phyloP scores from a whole-genome alignment of 805 yeast genomes.

The Wickerhamomyces bisporus region DNA sequence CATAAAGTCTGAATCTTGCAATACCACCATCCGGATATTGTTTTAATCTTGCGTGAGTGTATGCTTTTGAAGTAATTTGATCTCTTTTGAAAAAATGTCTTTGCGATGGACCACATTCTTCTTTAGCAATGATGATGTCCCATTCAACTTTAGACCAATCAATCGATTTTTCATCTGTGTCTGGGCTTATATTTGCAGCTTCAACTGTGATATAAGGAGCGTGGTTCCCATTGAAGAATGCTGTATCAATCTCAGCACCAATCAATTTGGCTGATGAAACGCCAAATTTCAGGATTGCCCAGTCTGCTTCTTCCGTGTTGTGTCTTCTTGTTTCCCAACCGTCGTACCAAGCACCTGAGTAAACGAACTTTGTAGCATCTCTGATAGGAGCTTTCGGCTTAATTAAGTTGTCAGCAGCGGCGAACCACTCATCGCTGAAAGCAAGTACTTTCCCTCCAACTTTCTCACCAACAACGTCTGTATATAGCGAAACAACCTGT shows the following conservation, averaged over 20 bases:
- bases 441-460: conserved; percentile 71
- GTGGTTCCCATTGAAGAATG: conserved; percentile 91
- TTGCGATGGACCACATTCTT: conserved; percentile 87
- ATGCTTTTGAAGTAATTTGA: conserved; percentile 51
- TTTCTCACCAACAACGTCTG: conserved; percentile 78
- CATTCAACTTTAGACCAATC: conserved; percentile 35
- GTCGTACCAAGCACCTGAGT: conserved; percentile 95
- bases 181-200: conserved; percentile 40
- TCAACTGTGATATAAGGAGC: conserved; percentile 90
- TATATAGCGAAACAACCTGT: conserved; percentile 21
- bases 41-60: conserved; percentile 75
- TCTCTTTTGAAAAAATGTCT: conserved; percentile 74
- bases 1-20: conserved; percentile 89
- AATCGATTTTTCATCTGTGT: conserved; percentile 15
- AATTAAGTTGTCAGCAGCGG: conserved; percentile 82
- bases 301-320: conserved; percentile 77
- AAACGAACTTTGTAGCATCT: conserved; percentile 73
- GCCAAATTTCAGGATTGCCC: conserved; percentile 81
- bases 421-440: conserved; percentile 91
- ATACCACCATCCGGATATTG: conserved; percentile 99
- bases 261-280: conserved; percentile 73
- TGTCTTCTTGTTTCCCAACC: conserved; percentile 99
- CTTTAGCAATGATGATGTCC: conserved; percentile 63
- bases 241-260: conserved; percentile 90
- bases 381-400: conserved; percentile 77